Evolutionary conservation across 345 rosid species (phyloP).

Genomic region (Ceriops zippeliana): DNA sequence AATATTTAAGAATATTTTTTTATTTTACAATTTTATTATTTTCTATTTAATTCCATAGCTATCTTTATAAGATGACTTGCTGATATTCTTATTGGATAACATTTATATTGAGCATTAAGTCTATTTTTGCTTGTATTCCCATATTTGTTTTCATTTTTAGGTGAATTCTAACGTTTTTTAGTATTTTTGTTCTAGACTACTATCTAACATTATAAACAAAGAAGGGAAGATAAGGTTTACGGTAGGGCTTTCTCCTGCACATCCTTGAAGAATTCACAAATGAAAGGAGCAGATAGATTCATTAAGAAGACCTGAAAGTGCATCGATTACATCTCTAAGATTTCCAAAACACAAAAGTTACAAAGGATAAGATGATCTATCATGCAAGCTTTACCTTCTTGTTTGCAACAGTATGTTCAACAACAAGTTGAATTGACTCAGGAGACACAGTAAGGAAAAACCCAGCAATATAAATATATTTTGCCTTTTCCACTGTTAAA

Average conservation of each 20-base stretch:
- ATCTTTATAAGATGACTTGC: too few relatives aligned
- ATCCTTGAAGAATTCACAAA: conserved; percentile 97
- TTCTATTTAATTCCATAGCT: too few relatives aligned
- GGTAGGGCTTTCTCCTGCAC: conserved; percentile 67
- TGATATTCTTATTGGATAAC: too few relatives aligned
- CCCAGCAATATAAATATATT: conserved; percentile 78
- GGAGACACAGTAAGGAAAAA: conserved; percentile 94
- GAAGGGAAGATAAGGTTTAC: conserved; percentile 39
- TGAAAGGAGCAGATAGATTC: conserved; percentile 97
- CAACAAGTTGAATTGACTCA: conserved; percentile 81
- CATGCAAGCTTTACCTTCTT: conserved; percentile 58
- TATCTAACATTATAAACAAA: conserved; percentile 6
- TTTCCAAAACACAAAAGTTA: not conserved
- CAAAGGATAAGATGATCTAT: not conserved
- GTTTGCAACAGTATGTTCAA: conserved; percentile 84
- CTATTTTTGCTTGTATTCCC: too few relatives aligned
- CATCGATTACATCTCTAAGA: not conserved
- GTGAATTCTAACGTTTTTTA: too few relatives aligned
- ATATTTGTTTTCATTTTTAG: too few relatives aligned
- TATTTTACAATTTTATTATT: too few relatives aligned
- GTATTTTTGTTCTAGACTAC: not conserved
- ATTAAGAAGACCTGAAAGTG: conserved; percentile 60
- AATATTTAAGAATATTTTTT: too few relatives aligned
- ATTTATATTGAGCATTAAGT: too few relatives aligned
- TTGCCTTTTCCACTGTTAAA: conserved; percentile 80